phyloP scores from a whole-genome alignment of 192 early-diverging fungal species.

The Coemansia brasiliensis region DNA sequence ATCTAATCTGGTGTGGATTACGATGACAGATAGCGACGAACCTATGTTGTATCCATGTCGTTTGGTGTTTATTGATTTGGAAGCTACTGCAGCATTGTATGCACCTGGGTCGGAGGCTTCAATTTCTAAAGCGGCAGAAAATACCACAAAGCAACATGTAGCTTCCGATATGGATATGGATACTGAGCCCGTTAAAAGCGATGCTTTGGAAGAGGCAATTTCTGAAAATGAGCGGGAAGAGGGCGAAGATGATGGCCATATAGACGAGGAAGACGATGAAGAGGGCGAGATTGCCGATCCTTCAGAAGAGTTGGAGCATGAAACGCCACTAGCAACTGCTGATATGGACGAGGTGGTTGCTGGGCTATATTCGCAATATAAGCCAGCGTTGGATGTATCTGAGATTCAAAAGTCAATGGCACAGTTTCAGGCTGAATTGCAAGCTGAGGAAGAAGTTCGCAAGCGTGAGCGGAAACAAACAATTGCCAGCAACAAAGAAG shows the following conservation, averaged over 20 bases:
- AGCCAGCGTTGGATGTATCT: slow-evolving; percentile 20
- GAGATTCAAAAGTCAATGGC: slow-evolving; percentile 26
- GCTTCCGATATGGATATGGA: too few relatives aligned
- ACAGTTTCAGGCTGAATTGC: slow-evolving; percentile 34
- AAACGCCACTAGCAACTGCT: background rate
- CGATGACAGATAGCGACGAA: slow-evolving; percentile 9
- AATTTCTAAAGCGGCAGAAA: too few relatives aligned
- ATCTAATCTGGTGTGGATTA: slow-evolving; percentile 37
- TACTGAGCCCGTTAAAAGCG: too few relatives aligned
- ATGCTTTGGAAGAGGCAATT: background rate
- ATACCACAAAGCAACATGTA: too few relatives aligned
- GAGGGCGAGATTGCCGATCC: slow-evolving; percentile 53
- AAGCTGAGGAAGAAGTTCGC: slow-evolving; percentile 23
- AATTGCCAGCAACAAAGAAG: background rate
- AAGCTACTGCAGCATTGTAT: background rate
- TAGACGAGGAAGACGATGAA: slow-evolving; percentile 45
- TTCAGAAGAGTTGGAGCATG: background rate
- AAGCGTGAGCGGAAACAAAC: slow-evolving; percentile 4
- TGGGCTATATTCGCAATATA: background rate
- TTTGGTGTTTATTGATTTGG: slow-evolving; percentile 25
- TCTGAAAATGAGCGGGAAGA: slow-evolving; percentile 16
- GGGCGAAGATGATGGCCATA: slow-evolving; percentile 21
- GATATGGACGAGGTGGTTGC: slow-evolving; percentile 24
- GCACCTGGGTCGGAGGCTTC: background rate
- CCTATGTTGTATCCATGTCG: slow-evolving; percentile 47